Base-by-base conservation (phyloP, 179 eudicot genomes). In the Vitellaria paradoxa region DNA sequence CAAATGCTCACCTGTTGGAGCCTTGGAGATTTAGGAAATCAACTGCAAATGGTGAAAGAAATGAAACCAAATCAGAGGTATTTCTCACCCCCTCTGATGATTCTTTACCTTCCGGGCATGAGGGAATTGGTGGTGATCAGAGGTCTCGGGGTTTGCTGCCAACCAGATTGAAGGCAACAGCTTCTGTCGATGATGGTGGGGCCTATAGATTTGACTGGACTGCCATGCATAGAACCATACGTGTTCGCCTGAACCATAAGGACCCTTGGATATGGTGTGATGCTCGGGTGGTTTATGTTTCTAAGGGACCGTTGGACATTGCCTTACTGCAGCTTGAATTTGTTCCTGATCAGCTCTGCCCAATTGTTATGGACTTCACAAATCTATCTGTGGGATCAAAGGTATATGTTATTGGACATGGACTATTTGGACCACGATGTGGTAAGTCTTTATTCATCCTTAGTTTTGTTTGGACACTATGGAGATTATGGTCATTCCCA, bases 1-100 rank as follows among this genome's bases (percentile, higher is more conserved):
- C 99, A 76, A 96, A 96, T 73, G 99, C 99, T 82, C 99, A 96
- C 85, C 87, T 96, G 75, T 79, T 96, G 72, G 99, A 96, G 85
- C 99, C 99, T 56, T 92, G 99, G 99, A 90, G 98, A 83, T 96
- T 88, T 80, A 87, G 86, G 56, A 87, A 82, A 85, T 70, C 93
- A 47, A 76, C 89, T 76, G 53, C 82, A 57, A 77, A 78, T 77
- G 80, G 86, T 69, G 90, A 81, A 72, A 70, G 8, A 23, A 76
- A 80, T 80, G 83, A 72, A 79, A 73, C 76, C 50, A 83, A 57
- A 75, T 63, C 80, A n/a, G 89, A 79, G 76, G 79, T 70, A 21
- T 57, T 71, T 60, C 76, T 78, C 70, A 65, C 70, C n/a, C 65
- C 85, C 52, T 77, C 77, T 30, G 76, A 86, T 46, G 73, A 82